phyloP scores from a whole-genome alignment of 192 early-diverging fungal genomes.

The Podila minutissima region DNA sequence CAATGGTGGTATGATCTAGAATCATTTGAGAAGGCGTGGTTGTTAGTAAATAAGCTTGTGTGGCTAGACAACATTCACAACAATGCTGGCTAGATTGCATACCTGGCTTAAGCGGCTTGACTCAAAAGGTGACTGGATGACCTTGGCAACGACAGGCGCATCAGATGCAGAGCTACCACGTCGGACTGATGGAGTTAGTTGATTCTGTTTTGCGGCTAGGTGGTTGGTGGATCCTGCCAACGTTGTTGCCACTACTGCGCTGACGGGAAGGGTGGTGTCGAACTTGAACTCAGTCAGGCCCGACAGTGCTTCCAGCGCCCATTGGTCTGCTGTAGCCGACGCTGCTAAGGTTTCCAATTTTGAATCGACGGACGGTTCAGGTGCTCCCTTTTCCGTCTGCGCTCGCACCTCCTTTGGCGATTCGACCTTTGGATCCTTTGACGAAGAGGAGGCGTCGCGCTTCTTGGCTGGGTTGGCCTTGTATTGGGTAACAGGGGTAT shows the following conservation, averaged over 20 bases:
- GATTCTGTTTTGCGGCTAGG: conserved; percentile 11
- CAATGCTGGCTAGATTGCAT: not conserved
- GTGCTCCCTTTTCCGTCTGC: not conserved
- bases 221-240: conserved; percentile 5
- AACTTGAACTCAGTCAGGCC: conserved; percentile 31
- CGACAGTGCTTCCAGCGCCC: conserved; percentile 32
- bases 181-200: conserved; percentile 3
- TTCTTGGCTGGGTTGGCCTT: conserved; percentile 31
- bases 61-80: not conserved
- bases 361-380: not conserved
- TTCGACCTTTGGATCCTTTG: not conserved
- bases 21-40: not conserved
- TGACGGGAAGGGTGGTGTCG: conserved; percentile 22
- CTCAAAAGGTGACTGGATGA: conserved; percentile 27
- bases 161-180: conserved; percentile 4
- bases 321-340: conserved; percentile 6
- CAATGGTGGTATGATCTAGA: not conserved
- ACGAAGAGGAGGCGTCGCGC: not conserved
- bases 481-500: conserved; percentile 47
- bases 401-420: not conserved
- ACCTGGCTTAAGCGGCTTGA: conserved; percentile 12
- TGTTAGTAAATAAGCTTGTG: not conserved
- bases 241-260: conserved; percentile 12
- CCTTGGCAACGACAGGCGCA: conserved; percentile 2
- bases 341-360: not conserved